These are phyloP conservation scores for Neurospora intermedia DNA, from an alignment of 495 filamentous ascomycete species.

Conservation along the genomic window DNA sequence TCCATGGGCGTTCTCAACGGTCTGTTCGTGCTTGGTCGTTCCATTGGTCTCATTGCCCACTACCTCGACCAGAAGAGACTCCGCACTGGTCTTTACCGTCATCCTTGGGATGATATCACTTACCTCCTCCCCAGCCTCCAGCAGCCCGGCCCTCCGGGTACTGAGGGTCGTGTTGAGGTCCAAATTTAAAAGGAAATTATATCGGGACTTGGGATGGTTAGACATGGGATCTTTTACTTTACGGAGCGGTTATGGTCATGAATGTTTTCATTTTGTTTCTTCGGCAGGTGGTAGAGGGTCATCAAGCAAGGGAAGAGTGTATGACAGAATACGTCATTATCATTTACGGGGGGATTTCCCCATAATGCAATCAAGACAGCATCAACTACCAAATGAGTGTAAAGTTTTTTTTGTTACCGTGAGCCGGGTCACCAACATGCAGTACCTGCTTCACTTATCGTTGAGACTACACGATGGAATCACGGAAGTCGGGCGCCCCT, in stretches of 20 bases:
- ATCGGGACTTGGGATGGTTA: neutral
- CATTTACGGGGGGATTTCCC: neutral
- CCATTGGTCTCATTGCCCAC: conserved; percentile 97
- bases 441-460: neutral
- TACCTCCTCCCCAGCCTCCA: conserved; percentile 81
- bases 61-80: conserved; percentile 99
- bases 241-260: neutral
- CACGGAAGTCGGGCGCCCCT: neutral
- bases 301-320: neutral
- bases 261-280: neutral
- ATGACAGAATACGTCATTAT: neutral
- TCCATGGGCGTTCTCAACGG: conserved; percentile 97
- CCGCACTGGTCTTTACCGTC: conserved; percentile 94
- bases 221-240: neutral
- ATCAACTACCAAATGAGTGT: neutral
- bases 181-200: conserved; percentile 16
- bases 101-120: conserved; percentile 97
- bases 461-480: neutral
- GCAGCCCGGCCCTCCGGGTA: conserved; percentile 58
- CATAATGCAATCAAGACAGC: neutral
- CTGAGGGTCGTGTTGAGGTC: conserved; percentile 88
- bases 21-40: conserved; percentile 92
- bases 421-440: neutral
- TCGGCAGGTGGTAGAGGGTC: neutral
- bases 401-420: neutral